These are phyloP conservation scores for Conoideocrella luteorostrata DNA, from an alignment of 2,329 filamentous ascomycete species.

Conservation along the genomic window DNA sequence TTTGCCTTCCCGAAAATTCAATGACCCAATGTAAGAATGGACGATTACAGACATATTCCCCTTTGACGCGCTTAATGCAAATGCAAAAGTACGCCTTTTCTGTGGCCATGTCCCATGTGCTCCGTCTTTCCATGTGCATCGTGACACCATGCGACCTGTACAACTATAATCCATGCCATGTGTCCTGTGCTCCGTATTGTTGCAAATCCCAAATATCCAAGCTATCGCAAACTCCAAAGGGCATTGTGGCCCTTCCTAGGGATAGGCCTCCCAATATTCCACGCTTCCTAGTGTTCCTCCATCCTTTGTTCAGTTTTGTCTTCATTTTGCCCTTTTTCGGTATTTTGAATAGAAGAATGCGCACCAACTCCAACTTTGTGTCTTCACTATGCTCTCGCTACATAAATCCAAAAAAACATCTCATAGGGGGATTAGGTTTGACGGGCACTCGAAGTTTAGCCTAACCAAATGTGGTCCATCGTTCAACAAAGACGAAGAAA, in stretches of 20 bases:
- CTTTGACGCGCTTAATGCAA: conserved; percentile 7
- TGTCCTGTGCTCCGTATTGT: conserved; percentile 7
- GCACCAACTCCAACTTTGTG: no score
- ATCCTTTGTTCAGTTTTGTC: not conserved
- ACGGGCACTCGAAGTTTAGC: no score
- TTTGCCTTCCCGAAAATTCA: conserved; percentile 2
- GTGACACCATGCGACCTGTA: conserved; percentile 7
- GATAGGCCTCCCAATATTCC: not conserved
- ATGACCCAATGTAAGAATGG: conserved; percentile 7
- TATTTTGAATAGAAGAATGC: no score
- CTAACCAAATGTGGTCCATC: no score
- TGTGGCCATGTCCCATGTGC: conserved; percentile 5
- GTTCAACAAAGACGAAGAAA: no score
- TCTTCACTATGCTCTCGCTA: no score
- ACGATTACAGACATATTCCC: conserved; percentile 7
- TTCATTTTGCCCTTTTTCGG: not conserved
- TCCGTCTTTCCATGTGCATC: conserved; percentile 1
- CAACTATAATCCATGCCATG: conserved; percentile 8
- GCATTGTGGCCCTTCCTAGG: not conserved
- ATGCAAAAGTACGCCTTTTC: conserved; percentile 4
- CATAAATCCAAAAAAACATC: no score
- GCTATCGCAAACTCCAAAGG: conserved; percentile 8
- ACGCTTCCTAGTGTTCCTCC: no score
- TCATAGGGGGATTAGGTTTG: no score
- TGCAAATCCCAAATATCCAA: conserved; percentile 5